Base-by-base conservation (phyloP, 768 basidiomycete species). In the Trametes maxima region DNA sequence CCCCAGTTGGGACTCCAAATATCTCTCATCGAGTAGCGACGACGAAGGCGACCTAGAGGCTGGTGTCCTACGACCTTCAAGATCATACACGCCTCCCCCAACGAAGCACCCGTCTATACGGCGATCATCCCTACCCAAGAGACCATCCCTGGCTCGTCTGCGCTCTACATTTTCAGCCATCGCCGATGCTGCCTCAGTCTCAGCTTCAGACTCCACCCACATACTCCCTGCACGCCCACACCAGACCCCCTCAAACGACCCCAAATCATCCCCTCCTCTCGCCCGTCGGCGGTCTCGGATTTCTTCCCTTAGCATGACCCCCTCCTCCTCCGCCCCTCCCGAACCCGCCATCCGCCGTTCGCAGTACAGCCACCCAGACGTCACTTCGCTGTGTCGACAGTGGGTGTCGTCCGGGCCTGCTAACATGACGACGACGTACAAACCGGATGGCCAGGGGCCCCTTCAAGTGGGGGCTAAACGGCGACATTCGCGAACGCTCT, bases 351-450 rank as follows among this genome's bases (percentile, higher is more conserved):
- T 86, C 17, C 78, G 82, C 51, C 77, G 79, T 39, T 67, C 70
- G 48, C 77, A 74, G 40, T 73, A 70, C 19, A 88, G 85, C 61
- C 83, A 87, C 67, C 76, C 85, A 12, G 83, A 85, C 67, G 79
- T 89, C 45, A 70, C 77, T n/a, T 77, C 80, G 7, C 78, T 89
- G 17, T 83, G 87, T 56, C 76, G 84, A 57, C 78, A 84, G 53
- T 90, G 85, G 85, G 73, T 81, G 1, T 70, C 73, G 10, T 70
- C 76, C 7, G 86, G 88, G 5, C 85, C 87, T 10, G 86, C 85
- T 39, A 85, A 85, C 65, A 76, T 81, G 70, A 87, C 85, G 17
- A 70, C 74, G 52, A 76, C 80, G 50, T 82, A 78, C 65, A 79
- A 78, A 63, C 72, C 78, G 5, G 64, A 71, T 39, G 51, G 54